phyloP scores from a whole-genome alignment of 1,139 yeast species.

The Debaryomycetaceae sp. region DNA sequence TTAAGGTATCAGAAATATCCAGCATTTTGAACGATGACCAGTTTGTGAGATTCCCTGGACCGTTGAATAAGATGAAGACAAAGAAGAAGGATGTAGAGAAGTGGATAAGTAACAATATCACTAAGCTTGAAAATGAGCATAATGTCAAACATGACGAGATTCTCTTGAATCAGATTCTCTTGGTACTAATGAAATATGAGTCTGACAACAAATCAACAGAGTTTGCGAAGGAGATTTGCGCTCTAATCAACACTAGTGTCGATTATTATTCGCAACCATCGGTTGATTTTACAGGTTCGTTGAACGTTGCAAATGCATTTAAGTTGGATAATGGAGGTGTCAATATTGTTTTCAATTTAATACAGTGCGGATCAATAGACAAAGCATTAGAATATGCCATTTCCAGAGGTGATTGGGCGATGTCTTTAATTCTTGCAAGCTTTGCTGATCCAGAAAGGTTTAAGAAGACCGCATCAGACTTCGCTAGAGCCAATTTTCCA shows the following conservation, averaged over 20 bases:
- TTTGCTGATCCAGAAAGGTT: constrained; percentile 62
- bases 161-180: constrained; percentile 28
- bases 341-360: constrained; percentile 29
- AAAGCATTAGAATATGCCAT: constrained; percentile 65
- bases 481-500: constrained; percentile 35
- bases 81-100: constrained; percentile 63
- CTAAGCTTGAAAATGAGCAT: constrained; percentile 6
- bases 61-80: constrained; percentile 51
- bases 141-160: constrained; percentile 19
- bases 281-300: constrained; percentile 11
- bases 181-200: constrained; percentile 23
- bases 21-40: constrained; percentile 17
- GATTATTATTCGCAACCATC: constrained; percentile 19
- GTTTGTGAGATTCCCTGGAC: constrained; percentile 56
- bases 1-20: constrained; percentile 17
- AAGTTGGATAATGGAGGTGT: constrained; percentile 36
- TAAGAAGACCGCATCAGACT: constrained; percentile 51
- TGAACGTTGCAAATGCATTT: constrained; percentile 27
- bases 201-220: constrained; percentile 27
- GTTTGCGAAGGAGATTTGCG: constrained; percentile 24
- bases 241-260: constrained; percentile 32
- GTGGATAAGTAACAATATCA: constrained; percentile 45
- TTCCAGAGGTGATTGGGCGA: constrained; percentile 68
- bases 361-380: constrained; percentile 64
- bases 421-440: constrained; percentile 70